A percentile compares a stretch with the other conserved stretches of the same genome.
phyloP scores from a whole-genome alignment of 495 filamentous ascomycete species.

The Mycothermus thermophilus region DNA sequence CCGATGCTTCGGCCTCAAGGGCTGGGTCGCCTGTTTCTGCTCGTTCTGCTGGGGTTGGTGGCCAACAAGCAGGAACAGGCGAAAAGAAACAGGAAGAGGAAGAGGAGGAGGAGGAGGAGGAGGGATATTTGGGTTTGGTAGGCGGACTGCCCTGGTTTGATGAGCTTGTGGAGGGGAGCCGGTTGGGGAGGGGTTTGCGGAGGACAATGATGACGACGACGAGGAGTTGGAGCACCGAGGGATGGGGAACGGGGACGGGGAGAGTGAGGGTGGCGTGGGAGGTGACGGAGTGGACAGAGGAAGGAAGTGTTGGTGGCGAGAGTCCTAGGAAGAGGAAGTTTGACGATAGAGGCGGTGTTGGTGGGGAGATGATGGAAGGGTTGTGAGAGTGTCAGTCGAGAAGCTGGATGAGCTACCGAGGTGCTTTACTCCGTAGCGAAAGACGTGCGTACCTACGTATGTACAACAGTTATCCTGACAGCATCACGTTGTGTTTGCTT shows the following conservation, averaged over 20 bases:
- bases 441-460: no score
- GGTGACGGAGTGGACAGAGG: constrained; percentile 60
- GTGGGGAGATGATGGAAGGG: neutral
- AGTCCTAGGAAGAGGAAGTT: constrained; percentile 20
- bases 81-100: neutral
- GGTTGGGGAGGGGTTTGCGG: no score
- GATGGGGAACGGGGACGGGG: constrained; percentile 43
- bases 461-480: no score
- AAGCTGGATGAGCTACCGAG: no score
- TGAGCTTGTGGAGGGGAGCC: constrained; percentile 59
- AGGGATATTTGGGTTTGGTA: constrained; percentile 12
- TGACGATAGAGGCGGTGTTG: neutral
- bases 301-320: constrained; percentile 42
- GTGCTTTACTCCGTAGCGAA: no score
- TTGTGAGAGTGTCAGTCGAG: neutral
- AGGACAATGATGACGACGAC: no score
- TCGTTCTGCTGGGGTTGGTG: constrained; percentile 38
- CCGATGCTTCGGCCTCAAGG: no score
- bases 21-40: neutral
- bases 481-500: no score
- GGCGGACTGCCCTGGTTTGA: constrained; percentile 68
- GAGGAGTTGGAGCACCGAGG: constrained; percentile 42
- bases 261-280: constrained; percentile 65
- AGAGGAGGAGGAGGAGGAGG: constrained; percentile 4
- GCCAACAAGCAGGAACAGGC: constrained; percentile 31